Evolutionary conservation across 495 filamentous ascomycete species (phyloP), one percentile per base, ranked within the genome.

Genomic region (Lasiosphaeria miniovina): DNA sequence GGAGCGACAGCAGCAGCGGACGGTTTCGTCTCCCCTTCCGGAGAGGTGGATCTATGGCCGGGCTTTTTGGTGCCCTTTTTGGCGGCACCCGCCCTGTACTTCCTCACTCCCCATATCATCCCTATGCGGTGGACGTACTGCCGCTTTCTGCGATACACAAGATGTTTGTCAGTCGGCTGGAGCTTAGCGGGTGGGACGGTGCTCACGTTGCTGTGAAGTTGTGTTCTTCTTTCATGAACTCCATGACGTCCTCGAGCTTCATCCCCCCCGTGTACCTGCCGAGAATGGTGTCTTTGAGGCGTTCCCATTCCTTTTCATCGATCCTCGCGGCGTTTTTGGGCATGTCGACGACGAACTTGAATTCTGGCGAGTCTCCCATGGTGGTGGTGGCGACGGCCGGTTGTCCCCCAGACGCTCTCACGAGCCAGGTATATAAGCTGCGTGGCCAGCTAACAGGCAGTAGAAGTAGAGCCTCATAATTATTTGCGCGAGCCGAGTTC

Each of bases 161-260:
- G 24, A 24, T 9, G 12, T n/a, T 32, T 11, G 61, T 59, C 12
- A 60, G 54, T 31, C 11, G 12, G 15, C 3, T 35, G 24, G n/a
- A 11, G 12, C 7, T 5, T 46, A 50, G 12, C 41, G 32, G 9
- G 35, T 1, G 9, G 14, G 36, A 34, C 34, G 6, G 11, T 7
- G 54, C 71, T 49, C 36, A 74, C 72, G 65, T 68, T 36, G 71
- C 62, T 11, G 35, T 53, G 58, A 75, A 74, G 8, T 34, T 36
- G 34, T 70, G 31, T 8, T 68, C 36, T 12, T 43, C 41, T 50
- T 61, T 51, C 70, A 73, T 73, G 10, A 57, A 34, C 2, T 38
- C 15, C 34, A 49, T 65, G 17, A 68, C 56, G 4, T 58, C 17
- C 4, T 14, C 1, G 40, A 72, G 58, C n/a, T 58, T 57, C 38